phyloP scores from a whole-genome alignment of 495 filamentous ascomycete genomes.

The Lophiotrema nucula region DNA sequence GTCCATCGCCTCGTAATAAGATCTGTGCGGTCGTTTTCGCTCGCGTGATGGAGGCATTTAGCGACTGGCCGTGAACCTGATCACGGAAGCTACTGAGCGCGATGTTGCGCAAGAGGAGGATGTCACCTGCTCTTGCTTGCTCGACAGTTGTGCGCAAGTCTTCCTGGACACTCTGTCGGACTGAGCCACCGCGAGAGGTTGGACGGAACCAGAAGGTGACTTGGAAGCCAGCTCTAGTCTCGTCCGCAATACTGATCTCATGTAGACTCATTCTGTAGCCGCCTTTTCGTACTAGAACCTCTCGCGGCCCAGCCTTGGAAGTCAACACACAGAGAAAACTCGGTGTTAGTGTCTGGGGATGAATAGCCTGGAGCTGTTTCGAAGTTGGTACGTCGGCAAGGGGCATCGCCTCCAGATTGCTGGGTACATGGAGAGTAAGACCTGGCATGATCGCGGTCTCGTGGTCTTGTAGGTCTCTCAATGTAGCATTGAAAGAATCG shows the following conservation, averaged over 20 bases:
- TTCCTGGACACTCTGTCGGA: slow-evolving; percentile 26
- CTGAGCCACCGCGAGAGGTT: background rate
- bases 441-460: background rate
- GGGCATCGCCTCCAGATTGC: slow-evolving; percentile 49
- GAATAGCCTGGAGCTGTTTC: slow-evolving; percentile 63
- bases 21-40: slow-evolving; percentile 70
- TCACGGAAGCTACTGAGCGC: slow-evolving; percentile 71
- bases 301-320: slow-evolving; percentile 64
- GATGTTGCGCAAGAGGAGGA: slow-evolving; percentile 72
- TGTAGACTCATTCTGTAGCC: slow-evolving; percentile 56
- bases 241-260: slow-evolving; percentile 82
- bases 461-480: slow-evolving; percentile 1
- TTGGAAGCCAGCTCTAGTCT: slow-evolving; percentile 76
- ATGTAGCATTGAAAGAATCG: slow-evolving; percentile 11
- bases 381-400: slow-evolving; percentile 71
- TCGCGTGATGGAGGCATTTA: slow-evolving; percentile 56
- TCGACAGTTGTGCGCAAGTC: slow-evolving; percentile 47
- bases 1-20: slow-evolving; percentile 50
- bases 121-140: slow-evolving; percentile 63
- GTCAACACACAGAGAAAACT: slow-evolving; percentile 79
- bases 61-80: slow-evolving; percentile 67
- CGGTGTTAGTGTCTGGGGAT: slow-evolving; percentile 75
- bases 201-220: slow-evolving; percentile 73
- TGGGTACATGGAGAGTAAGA: slow-evolving; percentile 2
- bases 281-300: slow-evolving; percentile 52